phyloP scores from a whole-genome alignment of 371 early-diverging fungal species.

The Synchytrium microbalum region DNA sequence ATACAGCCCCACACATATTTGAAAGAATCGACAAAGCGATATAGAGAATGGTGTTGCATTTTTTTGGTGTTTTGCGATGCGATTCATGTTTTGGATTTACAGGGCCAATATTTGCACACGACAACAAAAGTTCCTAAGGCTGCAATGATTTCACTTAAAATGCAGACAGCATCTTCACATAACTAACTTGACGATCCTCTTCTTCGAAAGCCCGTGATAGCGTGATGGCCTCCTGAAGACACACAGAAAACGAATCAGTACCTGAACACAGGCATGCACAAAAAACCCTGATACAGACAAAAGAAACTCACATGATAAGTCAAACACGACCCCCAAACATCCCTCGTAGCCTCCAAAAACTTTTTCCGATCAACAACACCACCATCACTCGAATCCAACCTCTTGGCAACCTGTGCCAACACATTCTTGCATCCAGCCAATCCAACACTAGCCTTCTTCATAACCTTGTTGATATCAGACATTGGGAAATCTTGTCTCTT shows the following conservation, averaged over 20 bases:
- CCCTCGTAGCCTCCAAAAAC: constrained; percentile 23
- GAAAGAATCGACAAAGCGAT: too few species aligned
- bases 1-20: too few species aligned
- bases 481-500: constrained; percentile 12
- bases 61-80: too few species aligned
- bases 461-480: constrained; percentile 12
- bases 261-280: neutral
- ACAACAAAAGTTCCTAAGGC: too few species aligned
- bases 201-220: constrained; percentile 35
- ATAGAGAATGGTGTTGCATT: too few species aligned
- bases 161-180: constrained; percentile 13
- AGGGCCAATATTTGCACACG: too few species aligned
- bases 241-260: neutral
- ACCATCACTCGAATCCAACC: constrained; percentile 9
- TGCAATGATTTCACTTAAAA: too few species aligned
- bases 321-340: constrained; percentile 21
- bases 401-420: constrained; percentile 5
- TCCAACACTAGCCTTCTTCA: constrained; percentile 14
- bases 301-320: constrained; percentile 29
- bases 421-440: constrained; percentile 5
- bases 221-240: constrained; percentile 32
- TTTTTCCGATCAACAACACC: constrained; percentile 27
- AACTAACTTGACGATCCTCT: constrained; percentile 27
- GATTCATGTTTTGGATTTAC: too few species aligned
- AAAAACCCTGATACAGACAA: neutral